Conservation (phyloP, 164 flowering plant genomes). For the Dillenia turbinata region DNA sequence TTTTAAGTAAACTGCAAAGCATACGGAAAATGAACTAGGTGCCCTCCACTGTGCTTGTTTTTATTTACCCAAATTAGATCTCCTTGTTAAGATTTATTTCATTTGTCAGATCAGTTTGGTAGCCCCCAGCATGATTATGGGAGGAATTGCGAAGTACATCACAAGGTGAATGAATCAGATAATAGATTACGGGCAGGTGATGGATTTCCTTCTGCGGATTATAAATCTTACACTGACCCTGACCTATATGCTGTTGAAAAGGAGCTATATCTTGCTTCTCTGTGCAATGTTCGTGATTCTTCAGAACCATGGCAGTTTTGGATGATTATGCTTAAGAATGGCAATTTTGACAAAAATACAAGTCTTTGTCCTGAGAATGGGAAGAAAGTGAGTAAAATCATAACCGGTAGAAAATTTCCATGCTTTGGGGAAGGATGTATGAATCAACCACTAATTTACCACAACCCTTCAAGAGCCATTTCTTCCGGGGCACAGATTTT, state of each 20-base stretch:
- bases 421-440: constrained; percentile 35
- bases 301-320: constrained; percentile 33
- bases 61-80: too few relatives aligned
- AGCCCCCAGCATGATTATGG: constrained; percentile 5
- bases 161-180: constrained; percentile 22
- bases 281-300: constrained; percentile 18
- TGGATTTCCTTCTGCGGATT: constrained; percentile 14
- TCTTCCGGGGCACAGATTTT: background rate
- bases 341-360: constrained; percentile 32
- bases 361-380: constrained; percentile 32
- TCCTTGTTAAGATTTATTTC: too few relatives aligned
- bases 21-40: too few relatives aligned
- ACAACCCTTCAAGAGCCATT: constrained; percentile 14
- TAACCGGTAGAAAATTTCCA: constrained; percentile 23
- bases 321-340: constrained; percentile 39
- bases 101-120: constrained; percentile 22
- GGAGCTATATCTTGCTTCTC: constrained; percentile 24
- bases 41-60: too few relatives aligned
- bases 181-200: constrained; percentile 21
- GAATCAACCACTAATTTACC: constrained; percentile 29
- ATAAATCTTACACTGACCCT: constrained; percentile 15
- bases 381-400: constrained; percentile 16
- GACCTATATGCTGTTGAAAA: constrained; percentile 29
- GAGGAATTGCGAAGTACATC: constrained; percentile 16
- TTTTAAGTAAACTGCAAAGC: too few relatives aligned